Evolutionary conservation across 768 basidiomycete genomes (phyloP).

Genomic region (Mycena pura): DNA sequence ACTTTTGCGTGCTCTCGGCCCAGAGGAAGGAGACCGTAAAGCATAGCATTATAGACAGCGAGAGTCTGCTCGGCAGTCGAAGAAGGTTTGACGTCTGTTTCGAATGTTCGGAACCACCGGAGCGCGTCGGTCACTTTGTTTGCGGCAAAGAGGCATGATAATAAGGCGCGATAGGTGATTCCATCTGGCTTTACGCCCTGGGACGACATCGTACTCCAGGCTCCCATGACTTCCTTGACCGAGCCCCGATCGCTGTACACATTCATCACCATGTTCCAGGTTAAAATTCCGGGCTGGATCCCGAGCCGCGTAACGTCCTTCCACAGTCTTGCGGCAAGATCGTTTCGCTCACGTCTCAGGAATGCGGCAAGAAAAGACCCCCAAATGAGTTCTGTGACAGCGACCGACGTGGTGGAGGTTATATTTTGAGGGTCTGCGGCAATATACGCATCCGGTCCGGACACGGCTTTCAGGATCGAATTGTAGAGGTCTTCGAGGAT

Average conservation of each 20-base stretch:
- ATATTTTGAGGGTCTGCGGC: slow-evolving; percentile 47
- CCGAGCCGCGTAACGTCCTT: slow-evolving; percentile 61
- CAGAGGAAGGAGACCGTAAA: slow-evolving; percentile 68
- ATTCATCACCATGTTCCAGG: slow-evolving; percentile 78
- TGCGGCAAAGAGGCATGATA: slow-evolving; percentile 63
- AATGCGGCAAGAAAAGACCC: slow-evolving; percentile 71
- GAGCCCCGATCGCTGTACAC: slow-evolving; percentile 61
- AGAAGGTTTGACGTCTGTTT: slow-evolving; percentile 39
- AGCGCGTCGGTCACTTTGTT: slow-evolving; percentile 60
- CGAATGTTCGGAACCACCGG: slow-evolving; percentile 57
- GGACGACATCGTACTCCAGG: slow-evolving; percentile 71
- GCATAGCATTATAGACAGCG: slow-evolving; percentile 74
- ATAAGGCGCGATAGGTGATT: slow-evolving; percentile 71
- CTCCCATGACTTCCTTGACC: slow-evolving; percentile 57
- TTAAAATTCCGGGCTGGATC: slow-evolving; percentile 56
- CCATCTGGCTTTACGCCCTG: slow-evolving; percentile 64
- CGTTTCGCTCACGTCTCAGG: slow-evolving; percentile 57
- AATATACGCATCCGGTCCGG: slow-evolving; percentile 60
- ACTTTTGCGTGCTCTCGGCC: slow-evolving; percentile 47
- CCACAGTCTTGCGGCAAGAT: slow-evolving; percentile 72
- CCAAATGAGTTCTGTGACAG: slow-evolving; percentile 67
- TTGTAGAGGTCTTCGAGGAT: slow-evolving; percentile 57
- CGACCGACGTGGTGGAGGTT: slow-evolving; percentile 48
- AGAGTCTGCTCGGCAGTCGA: slow-evolving; percentile 37
- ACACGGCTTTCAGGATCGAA: slow-evolving; percentile 56